phyloP scores from a whole-genome alignment of 1,139 yeast species.

The Suhomyces wounanorum region DNA sequence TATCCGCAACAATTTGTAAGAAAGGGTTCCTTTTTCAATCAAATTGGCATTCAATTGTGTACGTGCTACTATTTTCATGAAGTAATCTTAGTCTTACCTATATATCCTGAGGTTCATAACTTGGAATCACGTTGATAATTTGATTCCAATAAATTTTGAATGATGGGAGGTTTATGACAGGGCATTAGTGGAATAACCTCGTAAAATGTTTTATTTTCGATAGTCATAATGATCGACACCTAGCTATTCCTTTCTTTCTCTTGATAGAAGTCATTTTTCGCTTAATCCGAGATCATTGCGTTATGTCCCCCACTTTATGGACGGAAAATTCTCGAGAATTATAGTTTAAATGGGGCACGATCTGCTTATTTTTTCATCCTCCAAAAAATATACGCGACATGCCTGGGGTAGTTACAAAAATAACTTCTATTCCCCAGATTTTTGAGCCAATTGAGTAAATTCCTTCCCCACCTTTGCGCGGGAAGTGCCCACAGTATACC shows the following conservation, averaged over 20 bases:
- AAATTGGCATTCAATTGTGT: too few relatives aligned
- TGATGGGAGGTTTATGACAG: too few relatives aligned
- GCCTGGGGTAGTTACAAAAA: not conserved
- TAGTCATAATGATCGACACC: not conserved
- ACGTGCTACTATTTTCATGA: too few relatives aligned
- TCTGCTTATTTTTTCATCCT: not conserved
- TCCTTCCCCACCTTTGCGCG: not conserved
- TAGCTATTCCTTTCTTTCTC: not conserved
- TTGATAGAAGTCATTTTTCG: not conserved
- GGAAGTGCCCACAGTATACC: not conserved
- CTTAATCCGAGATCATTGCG: not conserved
- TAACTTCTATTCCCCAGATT: not conserved
- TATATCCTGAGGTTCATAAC: too few relatives aligned
- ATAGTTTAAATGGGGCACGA: not conserved
- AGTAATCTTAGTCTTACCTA: too few relatives aligned
- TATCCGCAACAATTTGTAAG: not conserved
- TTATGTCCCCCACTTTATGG: not conserved
- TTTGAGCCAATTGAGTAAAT: not conserved
- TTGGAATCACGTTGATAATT: too few relatives aligned
- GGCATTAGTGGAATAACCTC: too few relatives aligned
- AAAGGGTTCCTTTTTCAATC: too few relatives aligned
- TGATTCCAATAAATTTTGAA: too few relatives aligned
- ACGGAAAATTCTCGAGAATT: not conserved
- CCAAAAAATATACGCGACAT: not conserved
- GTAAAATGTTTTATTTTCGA: not conserved